phyloP scores from a whole-genome alignment of 2,329 filamentous ascomycete genomes.

The Colletotrichum viniferum region DNA sequence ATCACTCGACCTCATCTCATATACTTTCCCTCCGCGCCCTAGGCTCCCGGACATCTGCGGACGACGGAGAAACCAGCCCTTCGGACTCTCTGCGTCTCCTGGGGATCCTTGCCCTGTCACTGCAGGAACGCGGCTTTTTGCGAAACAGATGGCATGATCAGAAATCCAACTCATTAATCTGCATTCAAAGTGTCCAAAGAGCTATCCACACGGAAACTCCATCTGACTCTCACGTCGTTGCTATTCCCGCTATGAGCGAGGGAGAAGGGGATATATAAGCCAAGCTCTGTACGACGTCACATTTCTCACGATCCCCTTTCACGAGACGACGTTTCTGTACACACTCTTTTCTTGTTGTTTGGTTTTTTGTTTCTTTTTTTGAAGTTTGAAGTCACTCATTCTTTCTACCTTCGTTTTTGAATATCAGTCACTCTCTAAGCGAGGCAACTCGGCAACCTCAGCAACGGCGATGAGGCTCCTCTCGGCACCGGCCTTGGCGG shows the following conservation, averaged over 20 bases:
- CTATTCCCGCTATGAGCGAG: neutral
- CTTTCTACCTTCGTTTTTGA: neutral
- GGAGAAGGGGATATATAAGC: conserved; percentile 1
- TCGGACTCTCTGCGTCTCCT: neutral
- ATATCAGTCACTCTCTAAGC: conserved; percentile 7
- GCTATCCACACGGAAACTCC: neutral
- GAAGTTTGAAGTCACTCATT: neutral
- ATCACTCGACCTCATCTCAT: neutral
- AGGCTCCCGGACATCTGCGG: neutral
- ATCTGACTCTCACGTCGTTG: neutral
- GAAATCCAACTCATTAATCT: neutral
- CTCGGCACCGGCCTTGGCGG: neutral
- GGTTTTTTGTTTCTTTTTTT: neutral
- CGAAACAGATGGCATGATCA: neutral
- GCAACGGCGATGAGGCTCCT: conserved; percentile 3
- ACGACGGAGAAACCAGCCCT: neutral
- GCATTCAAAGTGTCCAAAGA: neutral
- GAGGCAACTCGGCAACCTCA: neutral
- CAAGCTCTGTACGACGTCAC: neutral
- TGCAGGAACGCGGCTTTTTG: neutral
- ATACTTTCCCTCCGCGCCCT: neutral
- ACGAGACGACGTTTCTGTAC: conserved; percentile 8
- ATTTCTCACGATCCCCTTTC: neutral
- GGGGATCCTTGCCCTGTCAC: neutral
- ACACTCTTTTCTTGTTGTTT: conserved; percentile 7